phyloP scores from a whole-genome alignment of 1,139 yeast genomes.

The Candida gigantensis region DNA sequence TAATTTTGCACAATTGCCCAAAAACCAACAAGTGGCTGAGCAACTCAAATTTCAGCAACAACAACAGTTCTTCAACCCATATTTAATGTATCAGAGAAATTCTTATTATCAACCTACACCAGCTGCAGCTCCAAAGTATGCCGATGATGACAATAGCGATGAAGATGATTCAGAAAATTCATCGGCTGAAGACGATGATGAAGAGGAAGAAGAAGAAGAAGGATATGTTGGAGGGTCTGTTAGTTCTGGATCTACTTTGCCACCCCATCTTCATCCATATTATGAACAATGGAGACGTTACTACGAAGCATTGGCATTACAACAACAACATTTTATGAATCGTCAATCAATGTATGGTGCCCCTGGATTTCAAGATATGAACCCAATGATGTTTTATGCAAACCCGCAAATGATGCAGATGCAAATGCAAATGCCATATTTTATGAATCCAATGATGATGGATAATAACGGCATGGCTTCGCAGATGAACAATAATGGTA shows the following conservation, averaged over 20 bases:
- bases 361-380: conserved; percentile 6
- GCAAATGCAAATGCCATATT: conserved; percentile 10
- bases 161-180: conserved; percentile 2
- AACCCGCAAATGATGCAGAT: conserved; percentile 12
- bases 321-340: conserved; percentile 22
- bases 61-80: not conserved
- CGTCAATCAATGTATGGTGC: conserved; percentile 15
- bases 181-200: conserved; percentile 15
- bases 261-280: conserved; percentile 22
- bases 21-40: not conserved
- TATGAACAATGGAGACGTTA: conserved; percentile 34
- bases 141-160: conserved; percentile 8
- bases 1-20: not conserved
- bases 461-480: not conserved
- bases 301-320: conserved; percentile 27
- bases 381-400: conserved; percentile 14
- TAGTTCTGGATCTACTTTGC: conserved; percentile 12
- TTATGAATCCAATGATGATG: conserved; percentile 11
- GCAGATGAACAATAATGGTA: not conserved
- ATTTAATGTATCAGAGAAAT: not conserved
- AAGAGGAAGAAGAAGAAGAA: conserved; percentile 20
- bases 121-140: not conserved
- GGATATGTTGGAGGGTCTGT: conserved; percentile 16
- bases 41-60: not conserved
- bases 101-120: not conserved